Base-by-base conservation (phyloP, 371 early-diverging fungal genomes). In the Blastocladiella emersonii region DNA sequence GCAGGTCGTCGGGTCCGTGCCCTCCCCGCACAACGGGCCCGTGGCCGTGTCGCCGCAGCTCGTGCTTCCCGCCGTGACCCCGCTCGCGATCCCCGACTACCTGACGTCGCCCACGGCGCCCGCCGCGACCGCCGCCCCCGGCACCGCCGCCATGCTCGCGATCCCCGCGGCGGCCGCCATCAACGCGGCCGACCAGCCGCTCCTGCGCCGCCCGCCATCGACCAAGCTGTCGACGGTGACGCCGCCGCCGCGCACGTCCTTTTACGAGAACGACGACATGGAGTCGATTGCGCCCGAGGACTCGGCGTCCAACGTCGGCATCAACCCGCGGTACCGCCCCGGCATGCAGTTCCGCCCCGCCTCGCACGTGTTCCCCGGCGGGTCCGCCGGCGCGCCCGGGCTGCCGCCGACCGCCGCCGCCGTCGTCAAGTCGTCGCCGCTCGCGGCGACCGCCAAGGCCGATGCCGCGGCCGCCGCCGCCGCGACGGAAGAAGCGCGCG, bases 281-380 rank as follows among this genome's bases (percentile, higher is more conserved):
- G 53, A 51, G 19, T 30, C 53, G 30, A 51, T 51, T 32, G 53
- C 53, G 32, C 53, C 53, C 32, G 53, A 51, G 17, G 53, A 51
- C 53, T 51, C 53, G 10, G 53, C 53, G 32, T 51, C 53, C 30
- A 51, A 51, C 30, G 53, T 51, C 15, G 53, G 53, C 15, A 51
- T 51, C 32, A 51, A 51, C 53, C 53, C 53, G 53, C 53, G 53
- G 32, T 51, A 51, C 53, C 53, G 53, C 19, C 45, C 45, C 19
- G 45, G 45, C 3, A 3, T 21, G 3, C 3, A 8, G 19, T 44
- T 44, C 45, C 45, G 45, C 45, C 45, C 45, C 3, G 3, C 45
- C 3, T 44, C 45, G 10, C 5, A 37, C 39, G 13, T 37, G 39
- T 5, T 37, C 39, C 39, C 39, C 39, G 39, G 39, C 39, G 39